A percentile compares a stretch with the other conserved stretches of the same genome.
Conservation (phyloP, 2,329 filamentous ascomycete genomes). For the Aureobasidium mangrovei region DNA sequence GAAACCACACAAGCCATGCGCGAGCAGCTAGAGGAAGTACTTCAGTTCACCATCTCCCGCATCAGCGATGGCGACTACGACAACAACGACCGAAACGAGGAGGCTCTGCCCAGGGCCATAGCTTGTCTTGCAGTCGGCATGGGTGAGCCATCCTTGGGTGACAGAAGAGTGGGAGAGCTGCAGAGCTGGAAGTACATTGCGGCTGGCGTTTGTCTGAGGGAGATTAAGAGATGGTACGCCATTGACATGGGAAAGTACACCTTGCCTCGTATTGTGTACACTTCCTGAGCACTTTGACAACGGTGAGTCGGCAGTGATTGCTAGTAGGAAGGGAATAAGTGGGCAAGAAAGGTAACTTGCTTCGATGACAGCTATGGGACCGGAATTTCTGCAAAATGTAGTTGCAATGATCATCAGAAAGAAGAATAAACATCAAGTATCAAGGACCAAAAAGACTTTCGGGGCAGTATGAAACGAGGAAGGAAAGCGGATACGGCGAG, state of each 20-base stretch:
- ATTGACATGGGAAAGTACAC: background rate
- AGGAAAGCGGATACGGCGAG: too few species aligned
- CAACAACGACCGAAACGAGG: constrained; percentile 26
- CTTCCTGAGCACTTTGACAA: background rate
- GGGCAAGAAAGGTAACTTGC: too few species aligned
- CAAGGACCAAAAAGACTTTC: too few species aligned
- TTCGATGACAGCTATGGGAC: too few species aligned
- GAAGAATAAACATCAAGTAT: too few species aligned
- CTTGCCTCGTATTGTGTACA: background rate
- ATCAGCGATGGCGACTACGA: constrained; percentile 35
- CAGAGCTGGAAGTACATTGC: constrained; percentile 47
- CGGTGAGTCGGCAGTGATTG: background rate
- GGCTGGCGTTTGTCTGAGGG: constrained; percentile 41
- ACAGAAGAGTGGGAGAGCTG: constrained; percentile 28
- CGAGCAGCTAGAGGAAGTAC: constrained; percentile 34
- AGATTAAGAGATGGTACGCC: constrained; percentile 33
- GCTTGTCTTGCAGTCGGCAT: constrained; percentile 41
- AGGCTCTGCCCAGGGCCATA: constrained; percentile 41
- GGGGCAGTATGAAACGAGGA: too few species aligned
- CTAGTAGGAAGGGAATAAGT: background rate
- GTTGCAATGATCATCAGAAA: too few species aligned
- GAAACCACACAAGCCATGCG: constrained; percentile 30
- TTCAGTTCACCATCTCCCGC: constrained; percentile 33
- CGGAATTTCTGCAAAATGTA: too few species aligned
- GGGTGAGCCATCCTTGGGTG: constrained; percentile 26